phyloP scores from a whole-genome alignment of 2,329 filamentous ascomycete species.

The Pseudogymnoascus sp. region DNA sequence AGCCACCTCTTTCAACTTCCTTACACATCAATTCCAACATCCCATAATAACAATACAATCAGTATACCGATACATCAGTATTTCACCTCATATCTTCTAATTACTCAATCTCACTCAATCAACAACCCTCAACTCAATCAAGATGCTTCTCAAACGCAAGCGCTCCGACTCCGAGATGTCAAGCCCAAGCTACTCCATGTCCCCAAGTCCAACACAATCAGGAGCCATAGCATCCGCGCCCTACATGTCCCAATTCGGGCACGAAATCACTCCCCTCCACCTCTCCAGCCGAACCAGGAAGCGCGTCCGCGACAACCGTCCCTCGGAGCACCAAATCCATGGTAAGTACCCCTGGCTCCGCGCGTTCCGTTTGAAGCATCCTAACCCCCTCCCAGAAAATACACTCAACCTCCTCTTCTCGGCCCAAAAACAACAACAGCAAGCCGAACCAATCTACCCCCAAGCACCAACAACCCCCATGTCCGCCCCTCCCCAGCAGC shows the following conservation, averaged over 20 bases:
- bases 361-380: neutral
- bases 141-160: constrained; percentile 55
- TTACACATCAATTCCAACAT: neutral
- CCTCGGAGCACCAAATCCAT: constrained; percentile 47
- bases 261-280: constrained; percentile 32
- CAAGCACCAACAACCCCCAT: constrained; percentile 13
- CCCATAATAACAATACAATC: neutral
- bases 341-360: constrained; percentile 34
- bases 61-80: neutral
- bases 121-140: neutral
- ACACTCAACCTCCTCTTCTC: constrained; percentile 51
- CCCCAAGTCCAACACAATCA: constrained; percentile 26
- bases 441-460: constrained; percentile 13
- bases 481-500: constrained; percentile 24
- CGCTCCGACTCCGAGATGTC: constrained; percentile 52
- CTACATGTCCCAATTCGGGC: constrained; percentile 22
- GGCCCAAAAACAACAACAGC: constrained; percentile 36
- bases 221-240: neutral
- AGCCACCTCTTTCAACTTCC: constrained; percentile 6
- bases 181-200: constrained; percentile 33
- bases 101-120: neutral
- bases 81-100: neutral
- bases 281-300: constrained; percentile 53
- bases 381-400: constrained; percentile 36
- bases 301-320: constrained; percentile 50